Base-by-base conservation (phyloP, 2,329 filamentous ascomycete genomes). In the Diaporthe citriasiana region DNA sequence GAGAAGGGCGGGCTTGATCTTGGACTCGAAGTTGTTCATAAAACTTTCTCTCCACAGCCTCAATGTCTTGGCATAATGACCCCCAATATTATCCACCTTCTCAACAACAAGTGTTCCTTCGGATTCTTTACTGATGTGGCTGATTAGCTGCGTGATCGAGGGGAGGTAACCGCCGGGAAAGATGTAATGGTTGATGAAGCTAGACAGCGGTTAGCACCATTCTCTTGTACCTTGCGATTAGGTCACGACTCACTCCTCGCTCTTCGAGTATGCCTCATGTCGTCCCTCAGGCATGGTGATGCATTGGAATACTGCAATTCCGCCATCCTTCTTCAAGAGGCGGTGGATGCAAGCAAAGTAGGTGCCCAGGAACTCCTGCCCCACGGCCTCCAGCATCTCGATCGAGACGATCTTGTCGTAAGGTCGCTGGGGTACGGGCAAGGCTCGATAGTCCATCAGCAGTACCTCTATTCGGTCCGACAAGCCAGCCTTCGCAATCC, bases 331-430 rank as follows among this genome's bases (percentile, higher is more conserved):
- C 81, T 94, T 94, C 56, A 95, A 81, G 42, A 94, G 81, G 73
- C 85, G 84, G 77, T 94, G 85, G 68, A 95, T 86, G 76, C 89
- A 90, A 25, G 85, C 83, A 79, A 95, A 95, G 79, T 94, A 95
- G 1, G 89, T 92, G 27, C 87, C 85, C 42, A 95, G 82, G 77
- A 90, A 94, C 79, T 93, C 91, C 69, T 88, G 85, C 4, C 93
- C 93, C 0, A 94, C 93, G 1, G 91, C 91, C 83, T 95, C 93
- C 30, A 94, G 84, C 93, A 95, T 95, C 80, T 95, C 93, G 73
- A 94, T 93, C 5, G 91, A 93, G 10, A 94, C 87, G 9, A 94
- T 86, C 80, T 94, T 94, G 82, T 95, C 93, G 77, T 90, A 95
- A 0, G 85, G 83, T 0, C 82, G 84, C 57, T 85, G 84, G 0